Base-by-base conservation (phyloP, 1,139 yeast genomes). In the Suhomyces yuchorum region DNA sequence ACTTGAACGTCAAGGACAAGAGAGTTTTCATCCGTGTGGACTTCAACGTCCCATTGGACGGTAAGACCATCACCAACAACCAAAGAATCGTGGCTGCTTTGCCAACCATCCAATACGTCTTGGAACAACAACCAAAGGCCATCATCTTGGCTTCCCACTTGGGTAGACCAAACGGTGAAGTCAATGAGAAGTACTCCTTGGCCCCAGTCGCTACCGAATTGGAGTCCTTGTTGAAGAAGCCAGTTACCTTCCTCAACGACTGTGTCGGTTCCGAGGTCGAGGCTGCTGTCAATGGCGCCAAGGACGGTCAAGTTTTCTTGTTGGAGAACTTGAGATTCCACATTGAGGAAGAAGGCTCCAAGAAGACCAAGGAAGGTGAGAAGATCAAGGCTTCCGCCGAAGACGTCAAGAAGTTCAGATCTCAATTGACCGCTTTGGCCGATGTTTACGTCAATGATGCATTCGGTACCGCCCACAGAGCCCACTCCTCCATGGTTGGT, bases 391-490 rank as follows among this genome's bases (percentile, higher is more conserved):
- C 97, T 56, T 83, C 87, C 56, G 78, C 85, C 58, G 96, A 80
- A 63, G 87, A 73, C 58, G 97, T 92, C 60, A 84, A 80, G 68
- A 81, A 77, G 65, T 92, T 92, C 87, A 88, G 98, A 82, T 66
- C 80, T 62, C 84, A 87, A 66, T 84, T 92, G 76, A 87, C 96
- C 63, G 74, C 87, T 51, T 80, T 92, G 65, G 97, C 97, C 58
- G 98, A 92, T 65, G 96, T 92, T 58, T 92, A 92, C 78, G 84
- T 92, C 70, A 92, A 92, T 74, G 98, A 92, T 71, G 98, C 98
- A 51, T 92, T 92, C 65, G 98, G 98, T 68, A 93, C 98, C 57
- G 96, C 97, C 48, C 98, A 92, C 85, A 89, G 98, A 80, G 98
- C 98, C 55, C 98, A 92, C 80, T 90, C 97, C 46, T 92, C 98